Base-by-base conservation (phyloP, 495 filamentous ascomycete genomes). In the Daldinia childiae region DNA sequence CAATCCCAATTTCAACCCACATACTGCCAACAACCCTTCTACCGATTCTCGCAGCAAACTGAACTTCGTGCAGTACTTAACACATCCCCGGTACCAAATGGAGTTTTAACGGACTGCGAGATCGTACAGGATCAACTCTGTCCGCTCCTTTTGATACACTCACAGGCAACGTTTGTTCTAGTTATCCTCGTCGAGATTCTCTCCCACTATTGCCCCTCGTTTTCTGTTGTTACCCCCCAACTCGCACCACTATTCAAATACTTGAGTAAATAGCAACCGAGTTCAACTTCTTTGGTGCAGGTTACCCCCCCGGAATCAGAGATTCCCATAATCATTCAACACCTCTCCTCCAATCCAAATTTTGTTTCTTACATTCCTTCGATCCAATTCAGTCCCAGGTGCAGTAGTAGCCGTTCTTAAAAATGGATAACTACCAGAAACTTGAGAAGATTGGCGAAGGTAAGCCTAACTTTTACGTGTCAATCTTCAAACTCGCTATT, bases 381-480 rank as follows among this genome's bases (percentile, higher is more conserved):
- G 55, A 58, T 34, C 27, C 43, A 26, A 55, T 64, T 63, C 68
- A 27, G 21, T 26, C 38, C 54, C 17, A 66, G 52, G 52, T 61
- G 27, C 26, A 52, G 30, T 19, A 36, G 26, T 59, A 58, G 15
- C 27, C 6, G 34, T 41, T 51, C 36, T 56, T 52, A 27, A 71
- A 66, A 71, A 99, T 99, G 95, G 95, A 99, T 79, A 97, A 98
- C 80, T 99, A 99, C 81, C 94, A 98, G 85, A 98, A 98, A 84
- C 91, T 99, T 65, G 95, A 99, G 86, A 99, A 99, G 84, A 96
- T 99, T 81, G 95, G 95, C 74, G 95, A 99, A 87, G 95, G 95
- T 97, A 80, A 76, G 80, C 80, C 27, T 38, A 51, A 30, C 9
- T 29, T 48, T 12, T 48, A 24, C 43, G 5, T 12, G 19, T 48